These are phyloP conservation scores for Brassica balearica DNA, from an alignment of 441 rosid genomes.

Conservation along the genomic window DNA sequence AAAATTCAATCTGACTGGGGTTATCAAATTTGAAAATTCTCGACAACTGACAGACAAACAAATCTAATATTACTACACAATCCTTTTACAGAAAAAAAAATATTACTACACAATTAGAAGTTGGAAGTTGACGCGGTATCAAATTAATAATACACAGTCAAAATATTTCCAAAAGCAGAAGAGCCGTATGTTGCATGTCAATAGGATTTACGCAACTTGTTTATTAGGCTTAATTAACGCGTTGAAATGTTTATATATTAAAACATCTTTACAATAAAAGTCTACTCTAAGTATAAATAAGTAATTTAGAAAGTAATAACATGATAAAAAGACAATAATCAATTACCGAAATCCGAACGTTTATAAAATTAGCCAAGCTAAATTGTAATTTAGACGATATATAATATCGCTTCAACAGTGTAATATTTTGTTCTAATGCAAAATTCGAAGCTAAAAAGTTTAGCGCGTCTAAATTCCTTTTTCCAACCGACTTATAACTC, in stretches of 20 bases:
- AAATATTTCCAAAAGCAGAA: constrained; percentile 31
- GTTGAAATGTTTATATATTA: background rate
- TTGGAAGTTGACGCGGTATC: constrained; percentile 23
- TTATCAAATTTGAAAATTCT: constrained; percentile 11
- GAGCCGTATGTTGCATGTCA: constrained; percentile 16
- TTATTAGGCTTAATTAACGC: constrained; percentile 1
- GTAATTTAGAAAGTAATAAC: background rate
- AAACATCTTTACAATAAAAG: background rate
- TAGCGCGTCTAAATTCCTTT: background rate
- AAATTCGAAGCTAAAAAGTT: background rate
- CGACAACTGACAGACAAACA: constrained; percentile 28
- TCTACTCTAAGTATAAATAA: background rate
- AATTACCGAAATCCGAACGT: background rate
- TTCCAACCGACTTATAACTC: background rate
- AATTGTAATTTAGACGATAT: background rate
- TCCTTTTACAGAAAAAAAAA: too few species aligned
- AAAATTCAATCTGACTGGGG: constrained; percentile 19
- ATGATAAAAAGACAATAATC: background rate
- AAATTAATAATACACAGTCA: constrained; percentile 24
- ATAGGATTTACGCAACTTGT: constrained; percentile 17
- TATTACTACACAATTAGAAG: constrained; percentile 4
- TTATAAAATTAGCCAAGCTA: background rate
- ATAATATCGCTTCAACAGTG: background rate
- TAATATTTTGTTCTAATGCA: background rate
- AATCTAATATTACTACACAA: background rate